These are phyloP conservation scores for Grosmannia clavigera DNA, from an alignment of 2,329 filamentous ascomycete genomes.

Conservation along the genomic window DNA sequence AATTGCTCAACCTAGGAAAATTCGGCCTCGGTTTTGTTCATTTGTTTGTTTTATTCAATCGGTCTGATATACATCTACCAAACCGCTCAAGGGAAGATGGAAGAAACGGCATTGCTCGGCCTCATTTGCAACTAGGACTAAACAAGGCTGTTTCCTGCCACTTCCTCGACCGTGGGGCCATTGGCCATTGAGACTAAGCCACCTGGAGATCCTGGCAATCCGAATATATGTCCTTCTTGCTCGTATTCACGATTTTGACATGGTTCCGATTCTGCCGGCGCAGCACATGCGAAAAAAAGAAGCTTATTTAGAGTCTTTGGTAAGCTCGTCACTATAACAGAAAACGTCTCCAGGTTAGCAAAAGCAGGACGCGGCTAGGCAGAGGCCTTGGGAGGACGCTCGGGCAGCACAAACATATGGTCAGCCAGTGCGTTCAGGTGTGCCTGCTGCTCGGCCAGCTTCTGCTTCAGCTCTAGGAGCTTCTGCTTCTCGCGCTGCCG, in stretches of 20 bases:
- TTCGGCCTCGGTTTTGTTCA: background rate
- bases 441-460: conserved; percentile 63
- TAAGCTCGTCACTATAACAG: conserved; percentile 56
- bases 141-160: background rate
- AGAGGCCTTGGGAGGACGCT: background rate
- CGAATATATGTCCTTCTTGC: background rate
- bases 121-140: too few relatives aligned
- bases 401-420: conserved; percentile 56
- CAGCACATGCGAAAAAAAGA: background rate
- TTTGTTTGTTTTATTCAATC: background rate
- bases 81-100: background rate
- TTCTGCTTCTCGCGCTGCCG: conserved; percentile 82
- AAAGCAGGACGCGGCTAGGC: background rate
- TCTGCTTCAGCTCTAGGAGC: conserved; percentile 63
- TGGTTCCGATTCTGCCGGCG: background rate
- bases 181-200: background rate
- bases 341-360: background rate
- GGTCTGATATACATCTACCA: background rate
- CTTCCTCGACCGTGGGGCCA: background rate
- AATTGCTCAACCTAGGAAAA: background rate
- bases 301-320: conserved; percentile 51
- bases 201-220: background rate
- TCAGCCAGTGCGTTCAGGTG: conserved; percentile 76
- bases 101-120: background rate
- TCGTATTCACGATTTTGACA: background rate